These are phyloP conservation scores for Pulveroboletus sp. DNA, from an alignment of 768 basidiomycete species.

Conservation along the genomic window DNA sequence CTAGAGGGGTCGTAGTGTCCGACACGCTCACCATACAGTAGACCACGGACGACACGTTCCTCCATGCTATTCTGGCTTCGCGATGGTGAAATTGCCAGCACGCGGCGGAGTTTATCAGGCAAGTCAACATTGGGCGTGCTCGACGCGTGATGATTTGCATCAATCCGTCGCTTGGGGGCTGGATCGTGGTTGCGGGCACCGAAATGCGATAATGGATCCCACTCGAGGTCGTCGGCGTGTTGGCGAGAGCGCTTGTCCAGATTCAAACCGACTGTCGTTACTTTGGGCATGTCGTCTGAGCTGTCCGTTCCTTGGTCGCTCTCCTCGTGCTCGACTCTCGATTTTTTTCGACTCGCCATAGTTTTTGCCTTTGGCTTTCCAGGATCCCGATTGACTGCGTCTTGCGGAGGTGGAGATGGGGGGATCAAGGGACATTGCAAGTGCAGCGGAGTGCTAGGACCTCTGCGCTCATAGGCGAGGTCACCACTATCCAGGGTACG, in stretches of 20 bases:
- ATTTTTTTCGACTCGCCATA: conserved; percentile 47
- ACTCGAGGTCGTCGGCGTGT: conserved; percentile 21
- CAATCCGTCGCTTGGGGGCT: conserved; percentile 10
- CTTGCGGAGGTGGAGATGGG: conserved; percentile 63
- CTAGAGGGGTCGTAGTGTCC: conserved; percentile 58
- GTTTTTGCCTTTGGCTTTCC: conserved; percentile 40
- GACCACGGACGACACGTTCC: conserved; percentile 53
- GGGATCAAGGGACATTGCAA: conserved; percentile 47
- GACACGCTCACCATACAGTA: conserved; percentile 58
- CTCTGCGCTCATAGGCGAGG: conserved; percentile 7
- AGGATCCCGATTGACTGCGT: conserved; percentile 29
- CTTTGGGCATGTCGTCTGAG: conserved; percentile 19
- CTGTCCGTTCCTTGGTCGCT: conserved; percentile 25
- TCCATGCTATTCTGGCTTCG: conserved; percentile 41
- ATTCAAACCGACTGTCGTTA: conserved; percentile 13
- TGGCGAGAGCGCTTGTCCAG: conserved; percentile 10
- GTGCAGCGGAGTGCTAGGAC: neutral
- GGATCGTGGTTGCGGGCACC: conserved; percentile 24
- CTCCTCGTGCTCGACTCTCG: conserved; percentile 37
- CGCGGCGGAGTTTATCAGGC: conserved; percentile 61
- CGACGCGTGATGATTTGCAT: conserved; percentile 34
- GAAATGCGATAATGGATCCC: conserved; percentile 29
- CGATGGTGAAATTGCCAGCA: conserved; percentile 58
- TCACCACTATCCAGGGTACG: conserved; percentile 39
- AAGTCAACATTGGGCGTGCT: conserved; percentile 53